Evolutionary conservation across 192 early-diverging fungal species (phyloP), one percentile per base, ranked within the genome.

Genomic region (Entomortierella lignicola): DNA sequence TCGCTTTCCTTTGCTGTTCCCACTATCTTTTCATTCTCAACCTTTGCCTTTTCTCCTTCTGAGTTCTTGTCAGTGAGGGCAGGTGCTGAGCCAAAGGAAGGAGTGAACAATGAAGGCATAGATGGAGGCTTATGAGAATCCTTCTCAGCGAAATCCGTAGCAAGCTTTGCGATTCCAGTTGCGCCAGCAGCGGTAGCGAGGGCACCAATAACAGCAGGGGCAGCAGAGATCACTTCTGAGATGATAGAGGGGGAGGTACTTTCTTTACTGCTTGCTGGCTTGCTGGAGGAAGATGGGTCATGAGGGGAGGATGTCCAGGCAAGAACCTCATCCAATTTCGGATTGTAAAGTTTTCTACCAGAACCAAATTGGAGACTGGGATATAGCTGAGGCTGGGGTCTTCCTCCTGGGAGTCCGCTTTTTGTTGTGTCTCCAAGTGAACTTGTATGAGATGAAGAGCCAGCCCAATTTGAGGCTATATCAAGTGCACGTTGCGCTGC

Each of bases 281-380:
- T 44, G 55, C 25, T 53, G 10, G 44, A n/a, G n/a, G n/a, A n/a
- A n/a, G n/a, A 25, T 18, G n/a, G 54, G 1, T 63, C 32, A 37
- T 50, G 26, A 1, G 61, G 12, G 0, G 68, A 66, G 0, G 67
- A 60, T 7, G 63, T 61, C 75, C 75, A 79, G 15, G 51, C 43
- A 26, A 69, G 47, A 8, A 54, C 61, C n/a, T 79, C 75, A 30
- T 79, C 75, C 34, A 79, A 41, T 32, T 44, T 79, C 8, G 67
- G 47, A 31, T 70, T 47, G 39, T 74, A 66, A 8, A 66, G 58
- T 34, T 60, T 74, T 29, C 44, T 60, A 30, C 50, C 47, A 0
- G 27, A 26, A 7, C 60, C 55, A 26, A 58, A 63, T 23, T 72
- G 53, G 3, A 72, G 71, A 8, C 44, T 72, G 17, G 71, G 71